These are phyloP conservation scores for Actinidia chinensis DNA, from an alignment of 179 eudicot genomes.

Conservation along the genomic window DNA sequence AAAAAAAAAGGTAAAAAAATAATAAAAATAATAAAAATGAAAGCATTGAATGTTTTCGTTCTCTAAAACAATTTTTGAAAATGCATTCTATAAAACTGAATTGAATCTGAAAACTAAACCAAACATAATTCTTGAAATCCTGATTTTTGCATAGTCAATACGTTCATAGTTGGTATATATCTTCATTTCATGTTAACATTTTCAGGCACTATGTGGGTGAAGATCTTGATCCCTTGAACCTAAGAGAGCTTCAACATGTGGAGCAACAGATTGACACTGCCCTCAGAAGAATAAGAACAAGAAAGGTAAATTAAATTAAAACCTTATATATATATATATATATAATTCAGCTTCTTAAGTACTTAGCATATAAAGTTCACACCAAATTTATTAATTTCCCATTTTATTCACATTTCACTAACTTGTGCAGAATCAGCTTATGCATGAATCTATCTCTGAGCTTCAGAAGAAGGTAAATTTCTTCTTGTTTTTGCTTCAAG, in stretches of 20 bases:
- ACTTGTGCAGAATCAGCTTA: conserved; percentile 67
- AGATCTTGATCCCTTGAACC: conserved; percentile 57
- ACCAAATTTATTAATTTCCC: not conserved
- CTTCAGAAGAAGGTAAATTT: conserved; percentile 77
- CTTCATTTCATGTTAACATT: not conserved
- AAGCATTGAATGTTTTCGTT: no score
- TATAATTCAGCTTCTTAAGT: not conserved
- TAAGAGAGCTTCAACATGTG: conserved; percentile 70
- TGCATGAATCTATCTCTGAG: conserved; percentile 74
- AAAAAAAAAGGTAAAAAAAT: no score
- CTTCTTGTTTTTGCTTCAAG: not conserved
- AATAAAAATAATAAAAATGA: no score
- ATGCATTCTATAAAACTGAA: no score
- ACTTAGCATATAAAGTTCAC: not conserved
- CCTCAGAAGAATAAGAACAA: conserved; percentile 62
- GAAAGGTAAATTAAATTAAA: conserved; percentile 47
- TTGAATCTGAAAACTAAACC: no score
- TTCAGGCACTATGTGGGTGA: conserved; percentile 78
- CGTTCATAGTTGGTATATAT: no score
- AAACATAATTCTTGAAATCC: no score
- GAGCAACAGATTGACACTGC: conserved; percentile 81
- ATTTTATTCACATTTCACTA: not conserved
- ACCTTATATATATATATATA: not conserved
- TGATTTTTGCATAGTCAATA: no score
- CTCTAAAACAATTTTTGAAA: no score